phyloP scores from a whole-genome alignment of 495 filamentous ascomycete genomes.

The Annulohypoxylon stygium region DNA sequence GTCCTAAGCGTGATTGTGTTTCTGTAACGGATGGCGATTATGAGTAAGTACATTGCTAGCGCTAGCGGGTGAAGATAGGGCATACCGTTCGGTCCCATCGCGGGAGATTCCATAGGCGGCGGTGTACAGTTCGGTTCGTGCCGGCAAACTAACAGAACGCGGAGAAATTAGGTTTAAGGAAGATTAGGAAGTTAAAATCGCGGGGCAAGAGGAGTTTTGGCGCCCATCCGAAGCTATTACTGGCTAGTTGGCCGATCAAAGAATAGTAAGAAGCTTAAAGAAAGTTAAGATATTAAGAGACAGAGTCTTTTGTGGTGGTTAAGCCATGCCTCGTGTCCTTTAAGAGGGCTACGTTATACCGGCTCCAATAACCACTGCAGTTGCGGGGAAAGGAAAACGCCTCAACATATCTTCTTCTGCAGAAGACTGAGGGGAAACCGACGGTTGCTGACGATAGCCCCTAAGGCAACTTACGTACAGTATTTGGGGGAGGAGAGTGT shows the following conservation, averaged over 20 bases:
- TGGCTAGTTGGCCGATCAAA: neutral
- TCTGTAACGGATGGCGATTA: neutral
- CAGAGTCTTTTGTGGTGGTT: neutral
- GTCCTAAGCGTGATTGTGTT: neutral
- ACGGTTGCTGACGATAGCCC: neutral
- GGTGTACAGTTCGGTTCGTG: neutral
- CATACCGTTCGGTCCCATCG: conserved; percentile 17
- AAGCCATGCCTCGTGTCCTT: neutral
- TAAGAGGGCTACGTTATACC: conserved; percentile 1
- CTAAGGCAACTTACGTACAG: neutral
- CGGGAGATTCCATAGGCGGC: conserved; percentile 3
- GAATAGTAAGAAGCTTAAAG: neutral
- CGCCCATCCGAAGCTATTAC: conserved; percentile 2
- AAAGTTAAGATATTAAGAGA: conserved; percentile 1
- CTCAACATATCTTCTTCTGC: conserved; percentile 5
- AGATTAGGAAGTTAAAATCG: conserved; percentile 4
- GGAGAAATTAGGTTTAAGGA: neutral
- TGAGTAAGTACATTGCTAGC: neutral
- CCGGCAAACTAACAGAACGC: neutral
- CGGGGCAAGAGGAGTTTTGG: neutral
- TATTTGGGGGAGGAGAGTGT: conserved; percentile 5
- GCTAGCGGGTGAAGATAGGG: neutral
- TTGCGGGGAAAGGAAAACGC: neutral
- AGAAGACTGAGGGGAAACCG: conserved; percentile 1
- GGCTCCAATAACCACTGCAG: conserved; percentile 2